Evolutionary conservation across 805 yeast genomes (phyloP).

Genomic region (Candida wancherniae): DNA sequence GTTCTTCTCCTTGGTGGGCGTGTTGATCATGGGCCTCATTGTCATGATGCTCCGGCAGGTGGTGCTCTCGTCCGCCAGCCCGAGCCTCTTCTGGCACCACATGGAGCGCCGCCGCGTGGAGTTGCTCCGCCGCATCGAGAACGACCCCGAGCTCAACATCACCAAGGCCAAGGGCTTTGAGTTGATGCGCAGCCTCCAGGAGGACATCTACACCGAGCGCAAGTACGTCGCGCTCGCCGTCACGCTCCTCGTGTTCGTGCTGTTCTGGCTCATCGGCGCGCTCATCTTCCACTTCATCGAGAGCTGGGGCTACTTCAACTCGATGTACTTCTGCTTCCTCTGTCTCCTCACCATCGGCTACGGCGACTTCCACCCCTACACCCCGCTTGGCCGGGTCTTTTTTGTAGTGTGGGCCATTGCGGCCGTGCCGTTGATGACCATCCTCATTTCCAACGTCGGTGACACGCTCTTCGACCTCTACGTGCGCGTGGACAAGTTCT

Average conservation of each 20-base stretch:
- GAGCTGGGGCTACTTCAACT: slow-evolving; percentile 65
- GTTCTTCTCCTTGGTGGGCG: slow-evolving; percentile 64
- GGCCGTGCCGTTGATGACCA: slow-evolving; percentile 87
- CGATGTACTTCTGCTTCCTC: slow-evolving; percentile 71
- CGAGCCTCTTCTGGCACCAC: slow-evolving; percentile 62
- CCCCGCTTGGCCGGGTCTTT: slow-evolving; percentile 64
- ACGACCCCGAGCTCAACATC: slow-evolving; percentile 6
- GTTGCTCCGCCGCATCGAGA: slow-evolving; percentile 21
- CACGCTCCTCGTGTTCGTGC: slow-evolving; percentile 42
- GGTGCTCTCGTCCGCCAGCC: slow-evolving; percentile 54
- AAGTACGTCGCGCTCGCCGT: slow-evolving; percentile 32
- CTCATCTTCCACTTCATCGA: slow-evolving; percentile 56
- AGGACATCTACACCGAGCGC: slow-evolving; percentile 36
- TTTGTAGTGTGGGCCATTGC: slow-evolving; percentile 76
- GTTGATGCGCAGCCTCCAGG: slow-evolving; percentile 50
- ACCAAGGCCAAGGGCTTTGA: slow-evolving; percentile 46
- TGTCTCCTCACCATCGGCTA: slow-evolving; percentile 81
- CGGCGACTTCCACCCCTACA: slow-evolving; percentile 65
- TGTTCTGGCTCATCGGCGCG: slow-evolving; percentile 74
- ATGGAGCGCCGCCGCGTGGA: slow-evolving; percentile 48
- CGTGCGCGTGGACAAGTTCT: slow-evolving; percentile 11
- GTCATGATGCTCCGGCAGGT: slow-evolving; percentile 65
- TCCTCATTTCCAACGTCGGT: slow-evolving; percentile 66
- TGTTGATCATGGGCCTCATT: slow-evolving; percentile 68
- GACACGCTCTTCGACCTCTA: slow-evolving; percentile 46